phyloP scores from a whole-genome alignment of 352 stramenopile genomes.

The Pythium insidiosum region DNA sequence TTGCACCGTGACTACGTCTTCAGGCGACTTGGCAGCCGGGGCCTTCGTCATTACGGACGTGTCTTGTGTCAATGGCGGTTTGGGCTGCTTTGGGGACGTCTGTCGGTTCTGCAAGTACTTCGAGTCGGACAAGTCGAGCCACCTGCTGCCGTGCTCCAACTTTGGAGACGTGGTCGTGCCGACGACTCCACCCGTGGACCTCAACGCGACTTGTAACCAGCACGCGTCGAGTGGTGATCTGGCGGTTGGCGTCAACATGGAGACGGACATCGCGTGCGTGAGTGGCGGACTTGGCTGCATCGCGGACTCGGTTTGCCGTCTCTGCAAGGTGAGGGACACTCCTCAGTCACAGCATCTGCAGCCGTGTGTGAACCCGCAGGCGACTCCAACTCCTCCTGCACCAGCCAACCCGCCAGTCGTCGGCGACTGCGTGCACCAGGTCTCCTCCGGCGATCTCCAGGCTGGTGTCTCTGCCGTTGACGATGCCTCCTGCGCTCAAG shows the following conservation, averaged over 20 bases:
- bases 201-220: background rate
- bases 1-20: too few relatives aligned
- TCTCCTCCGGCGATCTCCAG: too few relatives aligned
- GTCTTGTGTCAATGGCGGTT: background rate
- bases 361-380: background rate
- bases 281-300: slow-evolving; percentile 7
- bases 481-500: slow-evolving; percentile 17
- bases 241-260: slow-evolving; percentile 1
- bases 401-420: too few relatives aligned
- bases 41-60: too few relatives aligned
- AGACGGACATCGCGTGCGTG: slow-evolving; percentile 3
- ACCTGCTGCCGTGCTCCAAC: slow-evolving; percentile 8
- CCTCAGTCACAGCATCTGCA: background rate
- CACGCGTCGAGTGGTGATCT: slow-evolving; percentile 4
- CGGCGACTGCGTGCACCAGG: too few relatives aligned
- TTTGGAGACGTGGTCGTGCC: slow-evolving; percentile 8
- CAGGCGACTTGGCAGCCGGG: too few relatives aligned
- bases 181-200: background rate
- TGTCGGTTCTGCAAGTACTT: slow-evolving; percentile 2
- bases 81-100: background rate
- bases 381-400: too few relatives aligned
- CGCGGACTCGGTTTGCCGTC: slow-evolving; percentile 7
- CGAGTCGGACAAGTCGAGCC: slow-evolving; percentile 8
- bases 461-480: slow-evolving; percentile 23
- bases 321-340: slow-evolving; percentile 11